Percentiles rank a stretch among this genome's conserved stretches.
Evolutionary conservation across 495 filamentous ascomycete genomes (phyloP).

Genomic region (Acidiella bohemica): DNA sequence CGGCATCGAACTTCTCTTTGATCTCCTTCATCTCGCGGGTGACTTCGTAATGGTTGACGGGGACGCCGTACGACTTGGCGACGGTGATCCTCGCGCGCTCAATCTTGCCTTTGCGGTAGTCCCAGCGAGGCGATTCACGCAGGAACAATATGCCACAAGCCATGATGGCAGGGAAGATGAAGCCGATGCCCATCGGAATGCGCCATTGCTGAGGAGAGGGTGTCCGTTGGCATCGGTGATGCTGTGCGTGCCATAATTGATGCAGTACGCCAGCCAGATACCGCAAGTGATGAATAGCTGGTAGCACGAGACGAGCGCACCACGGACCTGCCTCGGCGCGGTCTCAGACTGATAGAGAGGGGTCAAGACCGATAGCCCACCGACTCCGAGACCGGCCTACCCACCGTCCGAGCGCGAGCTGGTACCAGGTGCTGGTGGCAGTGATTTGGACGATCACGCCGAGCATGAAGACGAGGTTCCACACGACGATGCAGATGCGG

Average conservation of each 20-base stretch:
- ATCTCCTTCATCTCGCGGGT: constrained; percentile 50
- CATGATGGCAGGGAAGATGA: constrained; percentile 63
- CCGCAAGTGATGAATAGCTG: constrained; percentile 81
- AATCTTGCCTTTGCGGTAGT: constrained; percentile 25
- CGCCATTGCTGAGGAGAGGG: constrained; percentile 63
- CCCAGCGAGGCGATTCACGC: constrained; percentile 28
- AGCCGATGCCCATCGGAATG: constrained; percentile 68
- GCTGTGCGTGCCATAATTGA: constrained; percentile 62
- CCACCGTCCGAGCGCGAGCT: constrained; percentile 24
- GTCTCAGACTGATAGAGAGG: constrained; percentile 27
- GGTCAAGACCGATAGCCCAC: constrained; percentile 22
- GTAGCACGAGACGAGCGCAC: constrained; percentile 41
- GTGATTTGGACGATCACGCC: constrained; percentile 27
- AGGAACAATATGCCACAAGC: constrained; percentile 40
- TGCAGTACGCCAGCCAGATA: constrained; percentile 67
- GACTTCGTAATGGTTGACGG: constrained; percentile 47
- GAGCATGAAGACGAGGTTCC: constrained; percentile 22
- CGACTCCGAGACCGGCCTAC: constrained; percentile 27
- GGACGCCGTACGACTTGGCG: constrained; percentile 55
- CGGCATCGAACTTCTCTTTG: constrained; percentile 40
- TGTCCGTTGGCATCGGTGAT: no score
- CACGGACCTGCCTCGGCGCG: constrained; percentile 24
- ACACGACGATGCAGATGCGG: constrained; percentile 20
- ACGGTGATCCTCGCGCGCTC: constrained; percentile 52
- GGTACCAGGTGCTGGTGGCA: constrained; percentile 22